A percentile compares a stretch with the other conserved stretches of the same genome.
Conservation (phyloP, 139 green algal species). For the Chlorella sp. region DNA sequence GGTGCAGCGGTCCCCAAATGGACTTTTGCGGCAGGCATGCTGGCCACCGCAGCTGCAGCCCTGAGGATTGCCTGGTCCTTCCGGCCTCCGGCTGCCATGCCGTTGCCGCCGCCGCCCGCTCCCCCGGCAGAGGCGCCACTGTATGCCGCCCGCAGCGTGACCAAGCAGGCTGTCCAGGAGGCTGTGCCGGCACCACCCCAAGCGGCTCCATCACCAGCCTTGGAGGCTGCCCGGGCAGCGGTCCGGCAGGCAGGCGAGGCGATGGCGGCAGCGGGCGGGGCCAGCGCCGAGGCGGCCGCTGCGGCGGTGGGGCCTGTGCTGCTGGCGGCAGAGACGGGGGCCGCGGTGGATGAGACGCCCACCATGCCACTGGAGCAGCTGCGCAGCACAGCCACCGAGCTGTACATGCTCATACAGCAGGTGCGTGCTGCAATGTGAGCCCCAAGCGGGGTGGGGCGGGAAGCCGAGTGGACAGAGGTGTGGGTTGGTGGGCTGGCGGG, state of each 20-base stretch:
- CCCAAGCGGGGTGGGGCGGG: not conserved
- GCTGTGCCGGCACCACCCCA: not conserved
- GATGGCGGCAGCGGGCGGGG: not conserved
- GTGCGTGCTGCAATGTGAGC: not conserved
- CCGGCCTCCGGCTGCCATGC: not conserved
- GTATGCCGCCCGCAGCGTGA: not conserved
- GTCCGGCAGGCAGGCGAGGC: not conserved
- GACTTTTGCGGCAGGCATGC: not conserved
- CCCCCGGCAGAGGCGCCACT: not conserved
- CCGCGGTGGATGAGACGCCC: slow-evolving; percentile 20
- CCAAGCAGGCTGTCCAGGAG: not conserved
- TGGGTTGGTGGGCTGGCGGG: not conserved
- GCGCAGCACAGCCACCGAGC: slow-evolving; percentile 19
- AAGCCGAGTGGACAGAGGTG: not conserved
- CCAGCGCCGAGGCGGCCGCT: not conserved
- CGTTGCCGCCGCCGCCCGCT: not conserved
- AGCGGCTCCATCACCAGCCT: not conserved
- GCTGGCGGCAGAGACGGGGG: slow-evolving; percentile 39
- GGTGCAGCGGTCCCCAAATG: not conserved
- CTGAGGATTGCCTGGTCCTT: slow-evolving; percentile 2
- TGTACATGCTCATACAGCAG: slow-evolving; percentile 37
- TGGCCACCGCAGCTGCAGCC: slow-evolving; percentile 9
- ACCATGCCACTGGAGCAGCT: slow-evolving; percentile 36
- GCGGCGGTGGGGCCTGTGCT: slow-evolving; percentile 23
- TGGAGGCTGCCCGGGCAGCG: not conserved